These are phyloP conservation scores for Trichoderma endophyticum DNA, from an alignment of 2,329 filamentous ascomycete species.

Conservation along the genomic window DNA sequence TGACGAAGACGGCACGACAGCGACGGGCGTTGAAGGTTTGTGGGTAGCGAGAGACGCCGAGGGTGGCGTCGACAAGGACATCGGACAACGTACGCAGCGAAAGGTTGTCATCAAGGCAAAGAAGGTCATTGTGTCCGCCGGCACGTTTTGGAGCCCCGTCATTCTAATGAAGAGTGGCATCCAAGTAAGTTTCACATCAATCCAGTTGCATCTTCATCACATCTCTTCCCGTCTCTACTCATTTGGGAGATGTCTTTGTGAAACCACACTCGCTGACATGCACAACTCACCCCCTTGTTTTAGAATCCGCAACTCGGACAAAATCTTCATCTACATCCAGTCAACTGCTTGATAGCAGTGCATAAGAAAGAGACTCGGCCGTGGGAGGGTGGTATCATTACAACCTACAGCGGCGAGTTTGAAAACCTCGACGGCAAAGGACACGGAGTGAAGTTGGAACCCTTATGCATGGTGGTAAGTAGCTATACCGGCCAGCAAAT, in stretches of 20 bases:
- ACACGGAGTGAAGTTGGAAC: slow-evolving; percentile 80
- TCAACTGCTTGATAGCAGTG: slow-evolving; percentile 55
- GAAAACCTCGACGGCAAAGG: slow-evolving; percentile 77
- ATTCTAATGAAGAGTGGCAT: slow-evolving; percentile 75
- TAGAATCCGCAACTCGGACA: slow-evolving; percentile 76
- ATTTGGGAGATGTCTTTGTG: neutral
- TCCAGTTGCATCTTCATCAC: neutral
- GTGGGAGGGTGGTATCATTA: slow-evolving; percentile 76
- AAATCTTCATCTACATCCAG: slow-evolving; percentile 80
- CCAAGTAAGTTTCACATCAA: slow-evolving; percentile 46
- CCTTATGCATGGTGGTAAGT: slow-evolving; percentile 63
- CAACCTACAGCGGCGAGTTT: slow-evolving; percentile 70
- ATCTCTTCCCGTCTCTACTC: neutral
- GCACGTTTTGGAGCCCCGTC: slow-evolving; percentile 73
- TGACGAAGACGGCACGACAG: slow-evolving; percentile 53
- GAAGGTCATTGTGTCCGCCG: slow-evolving; percentile 74
- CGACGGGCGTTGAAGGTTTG: slow-evolving; percentile 67
- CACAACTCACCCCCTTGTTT: neutral
- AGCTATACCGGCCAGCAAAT: neutral
- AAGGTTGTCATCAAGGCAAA: slow-evolving; percentile 72
- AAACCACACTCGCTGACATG: neutral
- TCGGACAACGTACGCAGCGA: slow-evolving; percentile 49
- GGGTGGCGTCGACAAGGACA: slow-evolving; percentile 53
- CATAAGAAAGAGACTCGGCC: slow-evolving; percentile 68
- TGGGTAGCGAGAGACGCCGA: slow-evolving; percentile 71